Conservation (phyloP, 73 alveolate genomes). For the Durusdinium trenchii region DNA sequence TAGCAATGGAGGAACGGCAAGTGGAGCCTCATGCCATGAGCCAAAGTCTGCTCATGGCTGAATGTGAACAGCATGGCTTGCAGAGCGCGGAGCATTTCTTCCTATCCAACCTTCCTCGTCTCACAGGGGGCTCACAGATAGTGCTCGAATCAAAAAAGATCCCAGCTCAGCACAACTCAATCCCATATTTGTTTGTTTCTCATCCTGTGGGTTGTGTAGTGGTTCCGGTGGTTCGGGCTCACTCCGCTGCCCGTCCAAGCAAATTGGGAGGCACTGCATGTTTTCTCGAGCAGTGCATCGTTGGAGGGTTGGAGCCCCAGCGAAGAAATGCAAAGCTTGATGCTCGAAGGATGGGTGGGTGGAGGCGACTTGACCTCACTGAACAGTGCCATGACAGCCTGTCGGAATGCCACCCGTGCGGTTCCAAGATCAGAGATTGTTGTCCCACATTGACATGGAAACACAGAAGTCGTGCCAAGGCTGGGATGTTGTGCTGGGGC, state of each 20-base stretch:
- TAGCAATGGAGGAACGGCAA: neutral
- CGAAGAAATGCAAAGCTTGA: neutral
- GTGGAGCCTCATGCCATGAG: conserved; percentile 79
- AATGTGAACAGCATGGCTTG: conserved; percentile 43
- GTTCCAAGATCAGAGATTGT: neutral
- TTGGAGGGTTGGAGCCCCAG: conserved; percentile 18
- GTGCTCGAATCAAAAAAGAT: neutral
- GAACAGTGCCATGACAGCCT: conserved; percentile 37
- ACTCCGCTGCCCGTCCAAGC: neutral
- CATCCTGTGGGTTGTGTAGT: neutral
- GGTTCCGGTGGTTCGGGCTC: neutral
- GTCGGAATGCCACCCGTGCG: conserved; percentile 34
- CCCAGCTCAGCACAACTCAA: neutral
- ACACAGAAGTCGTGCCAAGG: neutral
- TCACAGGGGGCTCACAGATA: conserved; percentile 14
- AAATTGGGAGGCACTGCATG: conserved; percentile 16
- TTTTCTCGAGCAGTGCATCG: neutral
- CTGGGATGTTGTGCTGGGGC: conserved; percentile 39
- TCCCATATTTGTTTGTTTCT: no score
- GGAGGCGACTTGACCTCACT: conserved; percentile 47
- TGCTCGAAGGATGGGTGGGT: neutral
- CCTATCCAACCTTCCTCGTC: neutral
- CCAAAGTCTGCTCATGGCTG: conserved; percentile 40
- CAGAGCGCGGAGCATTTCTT: neutral
- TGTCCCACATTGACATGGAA: no score